A percentile compares a stretch with the other conserved stretches of the same genome.
These are phyloP conservation scores for Starmerella riodocensis DNA, from an alignment of 805 yeast genomes.

Conservation along the genomic window DNA sequence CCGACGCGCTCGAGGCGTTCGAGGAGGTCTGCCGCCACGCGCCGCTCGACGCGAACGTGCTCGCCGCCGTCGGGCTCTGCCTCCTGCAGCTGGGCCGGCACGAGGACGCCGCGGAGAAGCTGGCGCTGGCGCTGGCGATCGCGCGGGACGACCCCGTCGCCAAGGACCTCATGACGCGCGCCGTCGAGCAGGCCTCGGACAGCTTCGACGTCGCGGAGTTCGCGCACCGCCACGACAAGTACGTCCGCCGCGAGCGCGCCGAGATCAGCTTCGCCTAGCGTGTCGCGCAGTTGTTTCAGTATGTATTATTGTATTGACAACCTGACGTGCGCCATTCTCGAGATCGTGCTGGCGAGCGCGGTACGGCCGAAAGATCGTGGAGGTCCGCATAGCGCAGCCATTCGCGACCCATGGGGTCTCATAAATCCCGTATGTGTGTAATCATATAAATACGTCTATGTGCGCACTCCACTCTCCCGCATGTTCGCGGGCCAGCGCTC, in stretches of 20 bases:
- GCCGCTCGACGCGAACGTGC: constrained; percentile 57
- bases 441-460: too few relatives aligned
- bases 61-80: constrained; percentile 75
- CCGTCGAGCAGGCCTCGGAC: constrained; percentile 26
- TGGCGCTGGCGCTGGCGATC: constrained; percentile 72
- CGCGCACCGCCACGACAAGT: not conserved
- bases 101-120: constrained; percentile 54
- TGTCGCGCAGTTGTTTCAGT: too few relatives aligned
- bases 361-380: too few relatives aligned
- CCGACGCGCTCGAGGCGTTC: constrained; percentile 62
- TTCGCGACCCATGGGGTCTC: too few relatives aligned
- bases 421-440: too few relatives aligned
- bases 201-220: constrained; percentile 7
- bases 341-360: too few relatives aligned
- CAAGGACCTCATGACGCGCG: constrained; percentile 63
- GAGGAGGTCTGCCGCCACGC: constrained; percentile 58
- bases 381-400: too few relatives aligned
- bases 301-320: too few relatives aligned
- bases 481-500: too few relatives aligned
- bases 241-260: constrained; percentile 3
- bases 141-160: constrained; percentile 76
- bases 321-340: too few relatives aligned
- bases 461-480: too few relatives aligned
- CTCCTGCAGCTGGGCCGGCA: constrained; percentile 55
- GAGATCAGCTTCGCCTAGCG: constrained; percentile 4